phyloP scores from a whole-genome alignment of 2,329 filamentous ascomycete species.

The Clonostachys chloroleuca region DNA sequence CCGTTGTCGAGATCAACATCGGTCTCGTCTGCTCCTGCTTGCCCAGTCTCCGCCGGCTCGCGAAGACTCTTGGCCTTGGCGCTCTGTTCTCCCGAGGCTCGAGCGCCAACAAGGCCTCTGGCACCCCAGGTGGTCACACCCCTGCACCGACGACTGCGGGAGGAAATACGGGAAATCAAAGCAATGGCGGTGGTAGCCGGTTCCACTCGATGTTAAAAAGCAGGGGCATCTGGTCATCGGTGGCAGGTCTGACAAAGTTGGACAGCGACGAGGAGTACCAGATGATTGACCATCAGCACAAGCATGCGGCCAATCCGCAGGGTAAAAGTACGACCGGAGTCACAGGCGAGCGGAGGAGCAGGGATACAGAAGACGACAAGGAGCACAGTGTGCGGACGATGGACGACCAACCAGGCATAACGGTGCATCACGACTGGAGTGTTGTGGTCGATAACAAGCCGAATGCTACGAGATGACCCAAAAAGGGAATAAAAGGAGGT shows the following conservation, averaged over 20 bases:
- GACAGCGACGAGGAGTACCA: neutral
- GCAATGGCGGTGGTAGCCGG: too few relatives aligned
- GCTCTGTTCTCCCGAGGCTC: neutral
- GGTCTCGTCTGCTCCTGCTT: slow-evolving; percentile 28
- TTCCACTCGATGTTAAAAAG: too few relatives aligned
- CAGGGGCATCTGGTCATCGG: too few relatives aligned
- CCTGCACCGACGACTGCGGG: too few relatives aligned
- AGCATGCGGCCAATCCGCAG: neutral
- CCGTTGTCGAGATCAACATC: slow-evolving; percentile 24
- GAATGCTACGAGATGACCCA: too few relatives aligned
- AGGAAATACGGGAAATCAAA: too few relatives aligned
- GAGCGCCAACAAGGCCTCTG: too few relatives aligned
- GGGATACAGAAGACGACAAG: neutral
- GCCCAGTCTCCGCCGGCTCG: slow-evolving; percentile 20
- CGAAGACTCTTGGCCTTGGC: slow-evolving; percentile 3
- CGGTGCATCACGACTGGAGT: neutral
- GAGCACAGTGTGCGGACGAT: neutral
- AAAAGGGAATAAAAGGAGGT: too few relatives aligned
- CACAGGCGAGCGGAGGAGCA: neutral
- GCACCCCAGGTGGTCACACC: too few relatives aligned
- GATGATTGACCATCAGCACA: neutral
- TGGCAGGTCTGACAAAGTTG: neutral
- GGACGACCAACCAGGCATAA: neutral
- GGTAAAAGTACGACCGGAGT: neutral
- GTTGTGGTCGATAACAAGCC: neutral